Evolutionary conservation across 306 rosid species (phyloP).

Genomic region (Arachis stenosperma): DNA sequence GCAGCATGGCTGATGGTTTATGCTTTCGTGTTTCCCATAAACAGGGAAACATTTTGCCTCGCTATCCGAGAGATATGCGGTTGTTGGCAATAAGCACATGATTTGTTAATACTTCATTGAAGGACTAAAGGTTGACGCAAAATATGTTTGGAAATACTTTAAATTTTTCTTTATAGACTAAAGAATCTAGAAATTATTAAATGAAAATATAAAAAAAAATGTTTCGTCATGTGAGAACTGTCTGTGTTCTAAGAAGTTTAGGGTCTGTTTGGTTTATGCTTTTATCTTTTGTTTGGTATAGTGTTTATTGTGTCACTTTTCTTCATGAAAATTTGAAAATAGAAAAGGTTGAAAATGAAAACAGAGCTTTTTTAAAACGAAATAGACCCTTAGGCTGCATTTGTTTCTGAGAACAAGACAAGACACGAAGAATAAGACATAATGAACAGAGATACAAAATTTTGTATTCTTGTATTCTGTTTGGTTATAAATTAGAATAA

Average conservation of each 20-base stretch:
- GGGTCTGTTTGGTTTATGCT: no score
- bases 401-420: no score
- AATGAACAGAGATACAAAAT: no score
- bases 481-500: no score
- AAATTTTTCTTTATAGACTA: conserved; percentile 27
- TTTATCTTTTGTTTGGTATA: no score
- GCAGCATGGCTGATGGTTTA: conserved; percentile 8
- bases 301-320: no score
- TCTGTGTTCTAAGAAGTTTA: not conserved
- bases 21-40: not conserved
- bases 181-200: not conserved
- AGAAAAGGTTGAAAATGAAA: no score
- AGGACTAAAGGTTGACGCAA: conserved; percentile 17
- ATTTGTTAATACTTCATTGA: conserved; percentile 2
- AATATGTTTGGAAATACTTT: not conserved
- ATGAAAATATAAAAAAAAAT: not conserved
- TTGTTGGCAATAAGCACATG: conserved; percentile 46
- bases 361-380: no score
- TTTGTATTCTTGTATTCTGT: no score
- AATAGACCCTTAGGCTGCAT: no score
- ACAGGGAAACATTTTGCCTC: conserved; percentile 76
- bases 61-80: conserved; percentile 83
- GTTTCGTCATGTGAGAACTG: conserved; percentile 14
- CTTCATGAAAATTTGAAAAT: no score
- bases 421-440: no score